A percentile compares a stretch with the other conserved stretches of the same genome.
These are phyloP conservation scores for Odontarrhena argentea DNA, from an alignment of 345 rosid species.

Conservation along the genomic window DNA sequence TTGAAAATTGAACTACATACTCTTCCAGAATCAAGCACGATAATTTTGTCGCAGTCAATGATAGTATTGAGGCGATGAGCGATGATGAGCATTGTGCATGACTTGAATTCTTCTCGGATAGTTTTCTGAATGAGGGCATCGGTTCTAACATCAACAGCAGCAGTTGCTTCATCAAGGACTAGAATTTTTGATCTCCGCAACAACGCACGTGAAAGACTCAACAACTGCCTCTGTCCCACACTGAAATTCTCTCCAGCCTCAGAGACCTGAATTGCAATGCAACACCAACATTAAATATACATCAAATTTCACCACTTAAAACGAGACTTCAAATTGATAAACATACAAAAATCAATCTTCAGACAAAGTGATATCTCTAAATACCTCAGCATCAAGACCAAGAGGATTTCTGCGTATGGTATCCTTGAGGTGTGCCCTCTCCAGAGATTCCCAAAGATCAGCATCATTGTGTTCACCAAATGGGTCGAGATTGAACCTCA, in stretches of 20 bases:
- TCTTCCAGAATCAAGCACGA: conserved; percentile 83
- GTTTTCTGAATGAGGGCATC: conserved; percentile 78
- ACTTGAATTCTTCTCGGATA: conserved; percentile 68
- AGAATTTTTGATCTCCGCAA: conserved; percentile 68
- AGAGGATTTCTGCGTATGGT: conserved; percentile 44
- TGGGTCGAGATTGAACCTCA: conserved; percentile 85
- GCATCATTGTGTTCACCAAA: conserved; percentile 68
- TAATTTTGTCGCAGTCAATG: conserved; percentile 77
- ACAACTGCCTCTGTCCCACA: conserved; percentile 90
- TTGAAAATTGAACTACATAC: conserved; percentile 15
- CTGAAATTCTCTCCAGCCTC: conserved; percentile 96
- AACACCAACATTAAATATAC: conserved; percentile 8
- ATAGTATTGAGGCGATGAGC: conserved; percentile 89
- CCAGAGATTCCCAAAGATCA: conserved; percentile 59
- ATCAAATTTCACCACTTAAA: neutral
- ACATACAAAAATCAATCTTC: conserved; percentile 50
- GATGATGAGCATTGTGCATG: conserved; percentile 78
- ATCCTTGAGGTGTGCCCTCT: conserved; percentile 42
- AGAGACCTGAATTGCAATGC: conserved; percentile 51
- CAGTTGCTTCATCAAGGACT: conserved; percentile 87
- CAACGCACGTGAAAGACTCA: conserved; percentile 77
- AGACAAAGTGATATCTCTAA: conserved; percentile 48
- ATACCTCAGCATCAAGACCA: conserved; percentile 48
- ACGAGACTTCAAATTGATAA: neutral
- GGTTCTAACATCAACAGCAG: conserved; percentile 83